Percentiles rank a stretch among this genome's conserved stretches.
Evolutionary conservation across 495 filamentous ascomycete species (phyloP).

Genomic region (Glutinoglossum americanum): DNA sequence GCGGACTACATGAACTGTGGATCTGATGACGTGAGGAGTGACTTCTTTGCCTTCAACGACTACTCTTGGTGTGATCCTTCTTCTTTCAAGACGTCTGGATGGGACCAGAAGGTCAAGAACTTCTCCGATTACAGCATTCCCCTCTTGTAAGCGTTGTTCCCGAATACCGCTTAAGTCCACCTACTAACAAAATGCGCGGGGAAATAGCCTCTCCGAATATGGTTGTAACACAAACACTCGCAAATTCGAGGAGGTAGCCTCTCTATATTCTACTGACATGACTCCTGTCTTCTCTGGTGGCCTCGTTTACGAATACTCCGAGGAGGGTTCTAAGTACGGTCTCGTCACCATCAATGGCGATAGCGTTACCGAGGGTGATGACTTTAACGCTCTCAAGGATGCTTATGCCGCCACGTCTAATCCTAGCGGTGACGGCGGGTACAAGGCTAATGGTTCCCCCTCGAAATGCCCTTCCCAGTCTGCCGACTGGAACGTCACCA

Average conservation of each 20-base stretch:
- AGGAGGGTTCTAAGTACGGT: slow-evolving; percentile 58
- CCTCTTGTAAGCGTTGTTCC: slow-evolving; percentile 40
- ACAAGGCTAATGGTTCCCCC: slow-evolving; percentile 41
- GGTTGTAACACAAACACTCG: slow-evolving; percentile 70
- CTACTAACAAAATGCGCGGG: background rate
- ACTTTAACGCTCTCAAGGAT: slow-evolving; percentile 44
- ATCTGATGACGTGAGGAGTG: slow-evolving; percentile 58
- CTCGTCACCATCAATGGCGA: slow-evolving; percentile 45
- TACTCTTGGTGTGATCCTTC: slow-evolving; percentile 92
- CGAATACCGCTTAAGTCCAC: background rate
- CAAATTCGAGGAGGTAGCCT: slow-evolving; percentile 54
- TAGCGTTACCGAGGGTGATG: slow-evolving; percentile 30
- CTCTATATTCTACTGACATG: slow-evolving; percentile 73
- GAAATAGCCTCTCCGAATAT: slow-evolving; percentile 57
- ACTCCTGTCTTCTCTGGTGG: slow-evolving; percentile 84
- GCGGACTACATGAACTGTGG: slow-evolving; percentile 93
- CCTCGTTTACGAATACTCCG: slow-evolving; percentile 84
- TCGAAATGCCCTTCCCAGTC: slow-evolving; percentile 47
- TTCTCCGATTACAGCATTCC: slow-evolving; percentile 81
- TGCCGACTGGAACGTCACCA: slow-evolving; percentile 51
- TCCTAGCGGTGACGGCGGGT: slow-evolving; percentile 58
- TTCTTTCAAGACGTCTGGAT: slow-evolving; percentile 54
- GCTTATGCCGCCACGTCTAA: slow-evolving; percentile 39
- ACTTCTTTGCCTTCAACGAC: slow-evolving; percentile 97
- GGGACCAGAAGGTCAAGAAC: slow-evolving; percentile 79